phyloP scores from a whole-genome alignment of 2,329 filamentous ascomycete genomes.

The Arthrobotrys pseudoclavata region DNA sequence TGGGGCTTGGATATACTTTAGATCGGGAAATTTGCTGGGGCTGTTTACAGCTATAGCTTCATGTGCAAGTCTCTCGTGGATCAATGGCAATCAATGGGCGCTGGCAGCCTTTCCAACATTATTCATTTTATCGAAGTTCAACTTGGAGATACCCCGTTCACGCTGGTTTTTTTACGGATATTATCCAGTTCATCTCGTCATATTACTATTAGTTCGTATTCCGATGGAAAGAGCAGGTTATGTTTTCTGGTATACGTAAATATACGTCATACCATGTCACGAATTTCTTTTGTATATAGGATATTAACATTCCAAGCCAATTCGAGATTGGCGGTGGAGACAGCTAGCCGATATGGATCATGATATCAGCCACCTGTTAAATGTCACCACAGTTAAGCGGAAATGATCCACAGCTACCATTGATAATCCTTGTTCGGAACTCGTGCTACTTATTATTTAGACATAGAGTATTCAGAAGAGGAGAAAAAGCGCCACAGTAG shows the following conservation, averaged over 20 bases:
- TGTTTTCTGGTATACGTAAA: slow-evolving; percentile 20
- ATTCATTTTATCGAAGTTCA: slow-evolving; percentile 24
- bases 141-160: slow-evolving; percentile 27
- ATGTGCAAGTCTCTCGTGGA: slow-evolving; percentile 32
- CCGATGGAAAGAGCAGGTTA: slow-evolving; percentile 40
- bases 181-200: slow-evolving; percentile 33
- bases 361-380: not conserved
- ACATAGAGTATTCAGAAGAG: too few relatives aligned
- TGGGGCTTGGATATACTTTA: slow-evolving; percentile 41
- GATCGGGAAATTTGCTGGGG: slow-evolving; percentile 20
- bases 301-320: not conserved
- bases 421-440: not conserved
- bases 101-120: slow-evolving; percentile 44
- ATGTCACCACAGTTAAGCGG: not conserved
- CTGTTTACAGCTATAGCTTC: slow-evolving; percentile 4
- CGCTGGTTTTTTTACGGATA: slow-evolving; percentile 48
- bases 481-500: not conserved
- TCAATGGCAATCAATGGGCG: slow-evolving; percentile 47
- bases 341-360: not conserved
- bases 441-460: not conserved
- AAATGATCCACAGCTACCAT: not conserved
- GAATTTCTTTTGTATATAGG: slow-evolving; percentile 18
- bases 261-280: not conserved
- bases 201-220: slow-evolving; percentile 34
- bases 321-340: not conserved